Percentiles rank a stretch among this genome's conserved stretches.
Conservation (phyloP, 345 rosid genomes). For the Euclidium syriacum region DNA sequence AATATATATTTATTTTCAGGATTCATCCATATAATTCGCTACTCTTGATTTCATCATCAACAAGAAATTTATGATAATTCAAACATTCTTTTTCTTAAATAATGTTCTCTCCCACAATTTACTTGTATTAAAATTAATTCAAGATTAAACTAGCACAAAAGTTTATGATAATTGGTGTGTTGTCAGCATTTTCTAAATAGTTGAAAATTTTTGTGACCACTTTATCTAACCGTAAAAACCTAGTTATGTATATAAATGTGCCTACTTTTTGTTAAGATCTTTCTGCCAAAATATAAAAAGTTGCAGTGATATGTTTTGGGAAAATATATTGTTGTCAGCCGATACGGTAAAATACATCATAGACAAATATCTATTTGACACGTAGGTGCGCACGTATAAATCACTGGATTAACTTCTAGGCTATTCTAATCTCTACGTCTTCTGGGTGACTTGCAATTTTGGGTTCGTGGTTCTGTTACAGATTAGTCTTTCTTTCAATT, state of each 20-base stretch:
- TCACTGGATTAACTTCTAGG: background rate
- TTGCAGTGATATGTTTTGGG: background rate
- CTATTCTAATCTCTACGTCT: slow-evolving; percentile 4
- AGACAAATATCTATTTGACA: background rate
- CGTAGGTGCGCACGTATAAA: background rate
- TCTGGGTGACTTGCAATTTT: slow-evolving; percentile 19
- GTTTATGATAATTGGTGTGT: too few relatives aligned
- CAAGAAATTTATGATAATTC: too few relatives aligned
- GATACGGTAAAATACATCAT: background rate
- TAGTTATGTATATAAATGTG: background rate
- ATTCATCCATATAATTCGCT: too few relatives aligned
- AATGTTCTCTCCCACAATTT: too few relatives aligned
- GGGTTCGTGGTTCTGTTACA: slow-evolving; percentile 4
- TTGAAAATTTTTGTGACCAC: too few relatives aligned
- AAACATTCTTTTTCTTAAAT: too few relatives aligned
- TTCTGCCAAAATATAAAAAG: background rate
- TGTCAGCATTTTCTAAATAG: too few relatives aligned
- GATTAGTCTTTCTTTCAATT: background rate
- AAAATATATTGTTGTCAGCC: background rate
- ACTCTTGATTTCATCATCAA: too few relatives aligned
- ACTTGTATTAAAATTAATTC: too few relatives aligned
- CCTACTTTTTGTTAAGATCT: background rate
- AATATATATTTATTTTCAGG: too few relatives aligned
- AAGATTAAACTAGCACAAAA: too few relatives aligned
- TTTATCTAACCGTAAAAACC: background rate